Percentiles rank a stretch among this genome's conserved stretches.
These are phyloP conservation scores for Metschnikowia cerradonensis DNA, from an alignment of 805 yeast species.

Conservation along the genomic window DNA sequence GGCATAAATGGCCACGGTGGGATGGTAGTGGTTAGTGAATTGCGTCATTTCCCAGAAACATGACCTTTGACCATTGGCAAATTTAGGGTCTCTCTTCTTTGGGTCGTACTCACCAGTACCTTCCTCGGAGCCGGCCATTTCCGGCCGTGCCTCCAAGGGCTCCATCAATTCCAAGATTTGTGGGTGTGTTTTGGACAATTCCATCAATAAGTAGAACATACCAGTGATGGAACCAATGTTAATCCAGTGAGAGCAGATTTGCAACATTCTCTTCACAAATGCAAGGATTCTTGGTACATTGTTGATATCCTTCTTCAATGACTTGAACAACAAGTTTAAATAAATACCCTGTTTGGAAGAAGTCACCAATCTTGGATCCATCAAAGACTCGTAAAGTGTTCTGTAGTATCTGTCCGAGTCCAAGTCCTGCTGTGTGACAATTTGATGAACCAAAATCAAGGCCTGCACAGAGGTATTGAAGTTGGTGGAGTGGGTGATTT, in stretches of 20 bases:
- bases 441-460: constrained; percentile 76
- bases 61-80: constrained; percentile 76
- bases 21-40: constrained; percentile 82
- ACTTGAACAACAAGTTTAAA: constrained; percentile 77
- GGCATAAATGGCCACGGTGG: constrained; percentile 83
- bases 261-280: constrained; percentile 85
- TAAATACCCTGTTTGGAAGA: constrained; percentile 93
- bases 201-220: constrained; percentile 68
- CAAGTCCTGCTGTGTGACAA: constrained; percentile 57
- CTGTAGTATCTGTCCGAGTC: constrained; percentile 70
- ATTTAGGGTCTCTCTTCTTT: constrained; percentile 87
- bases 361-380: constrained; percentile 77
- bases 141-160: constrained; percentile 45
- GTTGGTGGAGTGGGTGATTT: constrained; percentile 89
- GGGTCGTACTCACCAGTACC: constrained; percentile 57
- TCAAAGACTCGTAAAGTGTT: constrained; percentile 82
- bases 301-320: constrained; percentile 64
- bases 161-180: constrained; percentile 61
- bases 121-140: constrained; percentile 33
- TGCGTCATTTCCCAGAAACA: constrained; percentile 84
- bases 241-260: constrained; percentile 79
- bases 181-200: constrained; percentile 62
- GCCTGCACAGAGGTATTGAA: constrained; percentile 95
- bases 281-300: constrained; percentile 70
- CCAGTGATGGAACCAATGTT: constrained; percentile 87